Evolutionary conservation across 1,139 yeast species (phyloP).

Genomic region (Trichomonascaceae sp.): DNA sequence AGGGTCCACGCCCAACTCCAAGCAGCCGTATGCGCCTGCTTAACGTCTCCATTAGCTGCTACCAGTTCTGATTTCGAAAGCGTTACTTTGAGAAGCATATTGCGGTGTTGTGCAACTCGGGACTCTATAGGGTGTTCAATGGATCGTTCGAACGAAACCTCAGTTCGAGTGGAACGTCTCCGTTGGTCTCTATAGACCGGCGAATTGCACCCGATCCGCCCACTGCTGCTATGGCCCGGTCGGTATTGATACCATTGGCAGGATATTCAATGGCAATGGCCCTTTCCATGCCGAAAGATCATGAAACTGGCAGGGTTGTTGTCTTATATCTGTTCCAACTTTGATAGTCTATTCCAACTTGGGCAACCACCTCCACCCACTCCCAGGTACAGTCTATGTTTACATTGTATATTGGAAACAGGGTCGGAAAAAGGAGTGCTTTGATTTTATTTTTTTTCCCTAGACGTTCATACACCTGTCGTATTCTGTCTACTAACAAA

Average conservation of each 20-base stretch:
- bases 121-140: constrained; percentile 71
- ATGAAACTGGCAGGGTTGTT: too few relatives aligned
- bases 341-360: too few relatives aligned
- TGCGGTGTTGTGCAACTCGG: constrained; percentile 34
- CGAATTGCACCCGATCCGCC: constrained; percentile 49
- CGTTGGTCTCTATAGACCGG: constrained; percentile 24
- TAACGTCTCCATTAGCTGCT: neutral
- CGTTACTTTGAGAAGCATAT: constrained; percentile 53
- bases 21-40: neutral
- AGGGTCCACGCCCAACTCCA: neutral
- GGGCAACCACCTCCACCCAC: too few relatives aligned
- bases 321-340: too few relatives aligned
- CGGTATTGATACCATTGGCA: constrained; percentile 47
- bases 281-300: neutral
- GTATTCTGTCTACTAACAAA: too few relatives aligned
- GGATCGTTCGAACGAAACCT: constrained; percentile 51
- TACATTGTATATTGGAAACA: too few relatives aligned
- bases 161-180: constrained; percentile 41
- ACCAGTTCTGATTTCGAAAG: constrained; percentile 40
- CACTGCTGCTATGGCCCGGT: constrained; percentile 55
- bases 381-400: too few relatives aligned
- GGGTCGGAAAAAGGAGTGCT: too few relatives aligned
- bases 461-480: too few relatives aligned
- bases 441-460: too few relatives aligned
- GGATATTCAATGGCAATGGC: constrained; percentile 63